Evolutionary conservation across 805 yeast genomes (phyloP).

Genomic region (Cyberlindnera misumaiensis): DNA sequence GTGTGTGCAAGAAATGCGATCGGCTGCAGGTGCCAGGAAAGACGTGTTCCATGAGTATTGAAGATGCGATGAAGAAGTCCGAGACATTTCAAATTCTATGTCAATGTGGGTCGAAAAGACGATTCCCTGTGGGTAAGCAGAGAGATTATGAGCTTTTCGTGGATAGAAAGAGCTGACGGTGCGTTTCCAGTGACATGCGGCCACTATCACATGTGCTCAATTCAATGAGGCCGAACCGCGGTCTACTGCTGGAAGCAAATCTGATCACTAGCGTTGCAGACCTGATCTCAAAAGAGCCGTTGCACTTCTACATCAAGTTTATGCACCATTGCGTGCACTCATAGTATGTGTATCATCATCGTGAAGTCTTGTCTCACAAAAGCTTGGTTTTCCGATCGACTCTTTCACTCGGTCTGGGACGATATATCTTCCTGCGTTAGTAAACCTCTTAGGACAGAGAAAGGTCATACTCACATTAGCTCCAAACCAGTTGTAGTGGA

Average conservation of each 20-base stretch:
- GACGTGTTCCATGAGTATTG: constrained; percentile 32
- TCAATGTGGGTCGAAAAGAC: constrained; percentile 42
- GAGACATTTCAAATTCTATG: constrained; percentile 49
- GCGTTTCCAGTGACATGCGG: too few relatives aligned
- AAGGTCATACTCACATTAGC: constrained; percentile 42
- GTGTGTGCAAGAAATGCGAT: constrained; percentile 62
- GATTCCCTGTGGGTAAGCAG: constrained; percentile 59
- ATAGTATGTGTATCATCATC: too few relatives aligned
- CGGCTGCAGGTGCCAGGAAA: constrained; percentile 43
- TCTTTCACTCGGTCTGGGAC: constrained; percentile 24
- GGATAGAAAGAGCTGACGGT: constrained; percentile 23
- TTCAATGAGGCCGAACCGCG: too few relatives aligned
- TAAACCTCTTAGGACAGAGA: neutral
- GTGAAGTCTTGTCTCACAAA: constrained; percentile 2
- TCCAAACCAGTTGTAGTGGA: constrained; percentile 67
- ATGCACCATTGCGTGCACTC: too few relatives aligned
- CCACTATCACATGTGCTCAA: too few relatives aligned
- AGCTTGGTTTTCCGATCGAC: constrained; percentile 12
- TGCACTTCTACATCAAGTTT: too few relatives aligned
- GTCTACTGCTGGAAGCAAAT: too few relatives aligned
- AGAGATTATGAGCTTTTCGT: constrained; percentile 41
- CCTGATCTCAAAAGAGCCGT: too few relatives aligned
- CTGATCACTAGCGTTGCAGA: too few relatives aligned
- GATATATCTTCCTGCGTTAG: constrained; percentile 22
- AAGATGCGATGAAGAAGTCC: constrained; percentile 36